A percentile compares a stretch with the other conserved stretches of the same genome.
Evolutionary conservation across 441 rosid species (phyloP).

Genomic region (Euphorbia celastroides): DNA sequence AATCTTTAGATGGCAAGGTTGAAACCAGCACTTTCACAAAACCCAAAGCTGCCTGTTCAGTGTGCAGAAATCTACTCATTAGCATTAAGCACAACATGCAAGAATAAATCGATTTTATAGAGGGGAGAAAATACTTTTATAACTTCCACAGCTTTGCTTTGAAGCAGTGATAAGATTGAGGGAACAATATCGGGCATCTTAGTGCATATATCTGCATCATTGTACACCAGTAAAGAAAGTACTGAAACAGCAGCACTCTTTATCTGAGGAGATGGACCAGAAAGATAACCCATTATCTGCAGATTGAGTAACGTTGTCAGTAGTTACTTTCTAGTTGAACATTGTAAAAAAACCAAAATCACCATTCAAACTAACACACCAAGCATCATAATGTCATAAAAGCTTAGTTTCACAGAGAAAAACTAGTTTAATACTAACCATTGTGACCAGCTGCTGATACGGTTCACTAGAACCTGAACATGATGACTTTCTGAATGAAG

Average conservation of each 20-base stretch:
- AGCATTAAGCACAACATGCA: neutral
- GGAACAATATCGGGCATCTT: conserved; percentile 66
- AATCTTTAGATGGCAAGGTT: conserved; percentile 55
- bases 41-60: conserved; percentile 76
- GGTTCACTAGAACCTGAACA: conserved; percentile 32
- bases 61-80: conserved; percentile 12
- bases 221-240: conserved; percentile 61
- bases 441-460: conserved; percentile 56
- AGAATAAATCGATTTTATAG: neutral
- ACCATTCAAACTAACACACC: neutral
- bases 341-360: neutral
- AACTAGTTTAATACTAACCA: conserved; percentile 43
- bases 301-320: conserved; percentile 21
- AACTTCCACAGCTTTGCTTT: conserved; percentile 75
- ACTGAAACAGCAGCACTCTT: conserved; percentile 96
- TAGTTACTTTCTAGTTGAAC: neutral
- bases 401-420: conserved; percentile 1
- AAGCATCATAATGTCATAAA: neutral
- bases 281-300: conserved; percentile 87
- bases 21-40: conserved; percentile 87
- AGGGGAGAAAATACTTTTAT: conserved; percentile 42
- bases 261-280: conserved; percentile 87
- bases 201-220: conserved; percentile 55
- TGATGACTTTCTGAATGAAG: conserved; percentile 42
- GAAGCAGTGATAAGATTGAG: conserved; percentile 69